Evolutionary conservation across 148 eudicot species (phyloP).

Genomic region (Euryodendron excelsum): DNA sequence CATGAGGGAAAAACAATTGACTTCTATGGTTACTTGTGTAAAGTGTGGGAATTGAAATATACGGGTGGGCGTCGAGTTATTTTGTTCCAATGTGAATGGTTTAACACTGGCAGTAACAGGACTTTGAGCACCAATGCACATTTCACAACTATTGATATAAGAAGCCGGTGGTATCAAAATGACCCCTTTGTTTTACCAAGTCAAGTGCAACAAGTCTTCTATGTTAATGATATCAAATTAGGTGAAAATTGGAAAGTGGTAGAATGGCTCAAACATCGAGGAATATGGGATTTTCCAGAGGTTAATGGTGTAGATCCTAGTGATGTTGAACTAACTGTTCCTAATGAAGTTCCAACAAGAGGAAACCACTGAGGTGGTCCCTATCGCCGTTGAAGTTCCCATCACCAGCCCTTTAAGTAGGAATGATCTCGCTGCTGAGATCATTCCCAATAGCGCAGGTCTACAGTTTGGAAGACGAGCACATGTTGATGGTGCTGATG

Average conservation of each 20-base stretch:
- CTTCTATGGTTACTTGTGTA: not conserved
- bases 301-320: not conserved
- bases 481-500: not conserved
- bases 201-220: not conserved
- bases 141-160: not conserved
- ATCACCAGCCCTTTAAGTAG: not conserved
- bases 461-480: not conserved
- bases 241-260: not conserved
- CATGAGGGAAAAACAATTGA: not conserved
- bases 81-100: slow-evolving; percentile 10
- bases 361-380: not conserved
- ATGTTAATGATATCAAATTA: slow-evolving; percentile 1
- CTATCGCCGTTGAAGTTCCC: not conserved
- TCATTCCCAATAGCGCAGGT: not conserved
- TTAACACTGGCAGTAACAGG: not conserved
- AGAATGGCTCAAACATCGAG: not conserved
- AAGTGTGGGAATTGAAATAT: not conserved
- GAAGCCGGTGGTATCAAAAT: slow-evolving; percentile 3
- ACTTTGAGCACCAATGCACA: not conserved
- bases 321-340: not conserved
- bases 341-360: not conserved
- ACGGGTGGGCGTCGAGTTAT: not conserved
- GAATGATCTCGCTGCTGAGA: not conserved
- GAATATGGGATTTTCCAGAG: not conserved
- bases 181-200: not conserved